Evolutionary conservation across 148 eudicot genomes (phyloP), one percentile per base, ranked within the genome.

Genomic region (Fagopyrum esculentum): DNA sequence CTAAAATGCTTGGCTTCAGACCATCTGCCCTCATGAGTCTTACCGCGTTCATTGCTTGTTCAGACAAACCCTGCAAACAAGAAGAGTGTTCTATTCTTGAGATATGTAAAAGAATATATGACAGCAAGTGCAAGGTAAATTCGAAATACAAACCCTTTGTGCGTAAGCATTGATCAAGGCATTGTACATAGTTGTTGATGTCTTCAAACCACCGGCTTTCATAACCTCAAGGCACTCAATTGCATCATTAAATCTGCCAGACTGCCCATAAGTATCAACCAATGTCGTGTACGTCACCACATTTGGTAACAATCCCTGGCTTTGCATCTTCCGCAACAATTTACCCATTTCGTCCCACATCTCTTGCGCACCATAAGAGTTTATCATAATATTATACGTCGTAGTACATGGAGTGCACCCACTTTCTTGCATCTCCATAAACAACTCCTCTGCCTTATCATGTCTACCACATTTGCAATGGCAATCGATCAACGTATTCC

Each of bases 151-250:
- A 85, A 94, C 98, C 92, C 88, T 87, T 80, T 94, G 98, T 47
- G 98, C 98, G 84, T 92, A 94, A 75, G 98, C 97, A 84, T 94
- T 94, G 80, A 94, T 92, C 80, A 94, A 84, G 12, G 98, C 98
- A 84, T 92, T 94, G 76, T 92, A 94, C 98, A 92, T 94, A 49
- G 96, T 85, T 17, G 89, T 76, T 0, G 98, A 87, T 66, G 98
- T 96, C 77, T 89, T 94, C 81, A 94, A 77, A 7, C 98, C 98
- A 16, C 79, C 79, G 10, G 97, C 92, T 77, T 90, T 94, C 98
- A 94, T 92, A 43, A 84, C 92, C 89, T 92, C 98, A 87, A 94
- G 82, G 78, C 96, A 94, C 72, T 94, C 98, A 16, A 90, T 85
- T 1, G 98, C 98, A 44, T 94, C 97, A 72, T 81, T 89, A 64